phyloP scores from a whole-genome alignment of 306 rosid species.

The Ormosia semicastrata region DNA sequence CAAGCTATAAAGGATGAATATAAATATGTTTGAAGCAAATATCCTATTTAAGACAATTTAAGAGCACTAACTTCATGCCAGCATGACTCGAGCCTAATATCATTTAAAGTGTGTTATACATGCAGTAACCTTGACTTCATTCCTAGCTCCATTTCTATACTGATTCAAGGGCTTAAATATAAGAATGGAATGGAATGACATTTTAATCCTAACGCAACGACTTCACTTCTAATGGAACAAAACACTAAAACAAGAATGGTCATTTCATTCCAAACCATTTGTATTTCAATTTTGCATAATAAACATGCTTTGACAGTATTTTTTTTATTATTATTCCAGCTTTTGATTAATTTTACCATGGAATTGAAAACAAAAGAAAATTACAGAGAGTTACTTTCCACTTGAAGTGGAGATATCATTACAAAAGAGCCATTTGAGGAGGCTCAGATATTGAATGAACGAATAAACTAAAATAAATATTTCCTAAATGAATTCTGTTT shows the following conservation, averaged over 20 bases:
- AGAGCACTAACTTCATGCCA: background rate
- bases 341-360: background rate
- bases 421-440: background rate
- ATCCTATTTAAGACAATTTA: background rate
- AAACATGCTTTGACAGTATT: background rate
- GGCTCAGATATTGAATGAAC: background rate
- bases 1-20: background rate
- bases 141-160: conserved; percentile 5
- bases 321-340: background rate
- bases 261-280: background rate
- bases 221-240: too few species aligned
- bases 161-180: background rate
- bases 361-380: background rate
- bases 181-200: background rate
- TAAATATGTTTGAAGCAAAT: background rate
- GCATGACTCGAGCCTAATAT: background rate
- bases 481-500: background rate
- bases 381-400: background rate
- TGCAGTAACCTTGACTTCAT: background rate
- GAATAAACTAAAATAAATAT: background rate
- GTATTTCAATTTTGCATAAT: background rate
- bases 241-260: background rate
- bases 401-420: background rate
- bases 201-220: background rate
- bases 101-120: background rate